Evolutionary conservation across 148 eudicot genomes (phyloP).

Genomic region (Chenopodium formosanum): DNA sequence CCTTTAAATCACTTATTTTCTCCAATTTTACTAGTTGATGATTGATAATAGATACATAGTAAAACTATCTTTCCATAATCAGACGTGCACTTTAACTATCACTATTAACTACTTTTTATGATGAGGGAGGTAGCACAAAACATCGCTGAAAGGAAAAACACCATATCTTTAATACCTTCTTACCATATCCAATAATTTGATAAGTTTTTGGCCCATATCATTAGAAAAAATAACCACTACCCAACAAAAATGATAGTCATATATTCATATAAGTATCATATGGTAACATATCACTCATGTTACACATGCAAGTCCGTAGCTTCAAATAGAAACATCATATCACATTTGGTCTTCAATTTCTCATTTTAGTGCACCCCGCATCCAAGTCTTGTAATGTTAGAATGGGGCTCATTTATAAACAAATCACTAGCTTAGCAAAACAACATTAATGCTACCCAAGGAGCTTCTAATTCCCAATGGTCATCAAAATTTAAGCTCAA

Average conservation of each 20-base stretch:
- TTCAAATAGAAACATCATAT: too few relatives aligned
- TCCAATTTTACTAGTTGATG: neutral
- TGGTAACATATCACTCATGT: neutral
- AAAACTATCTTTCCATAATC: constrained; percentile 1
- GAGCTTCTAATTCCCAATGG: neutral
- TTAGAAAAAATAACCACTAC: neutral
- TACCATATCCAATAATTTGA: neutral
- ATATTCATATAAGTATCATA: too few relatives aligned
- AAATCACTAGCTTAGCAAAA: neutral
- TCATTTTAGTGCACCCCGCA: neutral
- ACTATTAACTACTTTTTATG: neutral
- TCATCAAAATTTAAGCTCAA: neutral
- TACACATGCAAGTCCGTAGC: neutral
- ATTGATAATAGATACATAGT: neutral
- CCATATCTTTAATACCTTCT: neutral
- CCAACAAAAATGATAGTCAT: neutral
- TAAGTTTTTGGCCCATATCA: neutral
- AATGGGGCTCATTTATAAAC: neutral
- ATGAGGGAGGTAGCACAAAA: neutral
- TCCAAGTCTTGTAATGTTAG: neutral
- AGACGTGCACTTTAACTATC: neutral
- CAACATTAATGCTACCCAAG: neutral
- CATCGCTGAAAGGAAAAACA: neutral
- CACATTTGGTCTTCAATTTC: neutral
- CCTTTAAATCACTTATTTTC: neutral